Conservation (phyloP, 169 alveolate genomes). For the Hepatocystis sp. region DNA sequence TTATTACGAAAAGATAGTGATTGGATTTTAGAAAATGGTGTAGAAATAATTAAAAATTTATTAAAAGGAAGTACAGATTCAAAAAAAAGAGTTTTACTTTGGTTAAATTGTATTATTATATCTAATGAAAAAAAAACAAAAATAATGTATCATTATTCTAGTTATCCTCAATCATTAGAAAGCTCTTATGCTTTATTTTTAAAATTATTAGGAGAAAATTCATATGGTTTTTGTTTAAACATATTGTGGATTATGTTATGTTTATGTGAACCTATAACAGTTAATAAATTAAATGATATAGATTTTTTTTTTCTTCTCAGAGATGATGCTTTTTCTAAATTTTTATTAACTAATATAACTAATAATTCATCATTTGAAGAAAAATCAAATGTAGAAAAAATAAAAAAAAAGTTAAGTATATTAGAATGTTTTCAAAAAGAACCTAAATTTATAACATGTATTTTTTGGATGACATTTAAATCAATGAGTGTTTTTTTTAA, state of each 20-base stretch:
- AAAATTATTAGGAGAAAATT: conserved; percentile 78
- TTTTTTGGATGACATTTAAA: conserved; percentile 89
- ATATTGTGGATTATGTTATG: conserved; percentile 81
- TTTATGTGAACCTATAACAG: conserved; percentile 80
- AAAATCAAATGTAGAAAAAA: conserved; percentile 68
- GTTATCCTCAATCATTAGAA: conserved; percentile 71
- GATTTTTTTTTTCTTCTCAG: conserved; percentile 74
- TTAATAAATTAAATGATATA: conserved; percentile 74
- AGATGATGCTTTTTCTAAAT: conserved; percentile 52
- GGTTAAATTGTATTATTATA: conserved; percentile 76
- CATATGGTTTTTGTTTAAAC: conserved; percentile 82
- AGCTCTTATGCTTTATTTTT: conserved; percentile 54
- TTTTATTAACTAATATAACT: conserved; percentile 19
- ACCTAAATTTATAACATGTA: conserved; percentile 87
- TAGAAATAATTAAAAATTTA: conserved; percentile 69
- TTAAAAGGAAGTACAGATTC: conserved; percentile 75
- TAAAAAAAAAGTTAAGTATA: conserved; percentile 46
- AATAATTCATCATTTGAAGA: conserved; percentile 33
- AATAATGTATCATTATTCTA: conserved; percentile 70
- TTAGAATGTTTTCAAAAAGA: conserved; percentile 71
- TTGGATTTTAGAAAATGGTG: conserved; percentile 78
- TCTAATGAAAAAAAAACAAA: conserved; percentile 80
- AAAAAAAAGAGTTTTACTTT: conserved; percentile 75
- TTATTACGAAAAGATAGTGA: conserved; percentile 76
- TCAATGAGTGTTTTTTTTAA: conserved; percentile 85